Evolutionary conservation across 257 asterid genomes (phyloP), one percentile per base, ranked within the genome.

Genomic region (Lycium ferocissimum): DNA sequence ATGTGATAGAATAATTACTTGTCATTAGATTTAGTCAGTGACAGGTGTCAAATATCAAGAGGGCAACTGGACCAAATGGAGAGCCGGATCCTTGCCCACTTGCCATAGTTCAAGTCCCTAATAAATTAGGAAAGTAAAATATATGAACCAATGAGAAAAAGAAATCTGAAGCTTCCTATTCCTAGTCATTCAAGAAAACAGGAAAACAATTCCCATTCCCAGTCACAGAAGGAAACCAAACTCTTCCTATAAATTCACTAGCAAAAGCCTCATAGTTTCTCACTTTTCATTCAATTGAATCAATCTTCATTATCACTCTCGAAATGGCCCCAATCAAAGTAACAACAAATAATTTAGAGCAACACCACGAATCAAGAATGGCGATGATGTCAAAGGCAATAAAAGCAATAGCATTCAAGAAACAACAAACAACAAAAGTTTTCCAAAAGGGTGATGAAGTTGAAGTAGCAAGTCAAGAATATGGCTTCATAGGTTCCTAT

Each of bases 401-500:
- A 49, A 26, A 76, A 51, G 1, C 43, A 76, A 49, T 76, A 13
- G 20, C 62, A 51, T 76, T 54, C 59, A 76, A 49, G 81, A 75
- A 13, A 75, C 81, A 75, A 49, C n/a, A 22, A 9, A 26, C 18
- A 49, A 51, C 22, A 6, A 51, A 51, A 51, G 20, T 0, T 22
- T 76, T 76, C 47, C 3, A 76, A 6, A 51, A 76, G 14, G 47
- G 45, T 1, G 81, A 76, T 7, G 45, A 35, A 43, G 84, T 86
- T 33, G 88, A 86, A 57, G 71, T 86, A 14, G 72, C 81, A 79
- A 63, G 67, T 49, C 59, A 78, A 2, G 86, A 83, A 56, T 69
- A 86, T 57, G 86, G 88, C 9, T 79, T 86, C 61, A 40, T 76
- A 2, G 88, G 88, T 0, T 83, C 86, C 12, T 83, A 86, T 59